These are phyloP conservation scores for Spiromastix sp. DNA, from an alignment of 2,329 filamentous ascomycete species.

Conservation along the genomic window DNA sequence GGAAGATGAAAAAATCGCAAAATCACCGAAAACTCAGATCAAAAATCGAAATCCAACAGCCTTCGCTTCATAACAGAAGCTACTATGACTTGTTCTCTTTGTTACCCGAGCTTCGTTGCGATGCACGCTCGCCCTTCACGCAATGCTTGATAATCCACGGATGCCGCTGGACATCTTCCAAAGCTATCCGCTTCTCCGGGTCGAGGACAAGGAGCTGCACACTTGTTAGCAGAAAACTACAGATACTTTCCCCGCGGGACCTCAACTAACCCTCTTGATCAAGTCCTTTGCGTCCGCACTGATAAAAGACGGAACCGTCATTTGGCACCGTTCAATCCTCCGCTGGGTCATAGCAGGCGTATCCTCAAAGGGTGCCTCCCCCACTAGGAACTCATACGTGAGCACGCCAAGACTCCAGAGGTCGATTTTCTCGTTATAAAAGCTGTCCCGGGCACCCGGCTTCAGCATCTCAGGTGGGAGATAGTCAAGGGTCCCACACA, in stretches of 20 bases:
- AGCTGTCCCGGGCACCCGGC: constrained; percentile 69
- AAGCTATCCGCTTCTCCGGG: constrained; percentile 81
- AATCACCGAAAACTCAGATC: too few relatives aligned
- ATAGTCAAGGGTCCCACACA: constrained; percentile 97
- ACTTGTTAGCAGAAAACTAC: constrained; percentile 17
- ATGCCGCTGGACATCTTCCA: constrained; percentile 80
- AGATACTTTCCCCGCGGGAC: not conserved
- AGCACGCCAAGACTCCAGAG: constrained; percentile 91
- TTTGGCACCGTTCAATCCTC: constrained; percentile 79
- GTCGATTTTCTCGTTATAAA: constrained; percentile 91
- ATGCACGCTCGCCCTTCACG: constrained; percentile 41
- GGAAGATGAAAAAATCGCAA: too few relatives aligned
- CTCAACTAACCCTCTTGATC: constrained; percentile 68
- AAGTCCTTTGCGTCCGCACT: constrained; percentile 83
- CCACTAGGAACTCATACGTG: constrained; percentile 92
- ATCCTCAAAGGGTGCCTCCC: constrained; percentile 94
- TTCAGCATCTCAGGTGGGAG: constrained; percentile 96
- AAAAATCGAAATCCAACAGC: too few relatives aligned
- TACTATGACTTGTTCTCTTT: constrained; percentile 6
- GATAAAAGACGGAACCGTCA: constrained; percentile 84
- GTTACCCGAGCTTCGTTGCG: constrained; percentile 33
- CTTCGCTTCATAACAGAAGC: too few relatives aligned
- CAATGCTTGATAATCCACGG: constrained; percentile 98
- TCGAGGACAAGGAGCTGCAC: constrained; percentile 74
- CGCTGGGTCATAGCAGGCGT: constrained; percentile 88